A percentile compares a stretch with the other conserved stretches of the same genome.
phyloP scores from a whole-genome alignment of 331 rosid genomes.

The Acacia pycnantha region DNA sequence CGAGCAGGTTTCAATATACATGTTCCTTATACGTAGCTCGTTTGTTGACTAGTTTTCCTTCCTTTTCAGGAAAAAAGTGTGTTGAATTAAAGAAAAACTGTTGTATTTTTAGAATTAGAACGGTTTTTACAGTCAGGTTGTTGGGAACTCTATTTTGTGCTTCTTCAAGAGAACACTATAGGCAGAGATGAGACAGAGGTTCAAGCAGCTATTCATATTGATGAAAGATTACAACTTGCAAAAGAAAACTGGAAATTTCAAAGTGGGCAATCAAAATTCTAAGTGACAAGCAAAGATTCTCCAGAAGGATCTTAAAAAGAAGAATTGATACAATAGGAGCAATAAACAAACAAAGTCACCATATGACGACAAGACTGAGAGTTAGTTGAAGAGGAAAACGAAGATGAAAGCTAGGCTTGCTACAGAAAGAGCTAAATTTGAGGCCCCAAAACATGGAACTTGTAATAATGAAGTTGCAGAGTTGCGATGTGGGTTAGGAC shows the following conservation, averaged over 20 bases:
- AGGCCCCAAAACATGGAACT: background rate
- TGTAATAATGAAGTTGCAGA: conserved; percentile 21
- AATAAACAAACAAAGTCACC: background rate
- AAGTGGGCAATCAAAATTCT: background rate
- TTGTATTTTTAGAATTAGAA: background rate
- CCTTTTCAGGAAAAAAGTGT: background rate
- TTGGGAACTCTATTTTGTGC: background rate
- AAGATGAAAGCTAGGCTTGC: conserved; percentile 17
- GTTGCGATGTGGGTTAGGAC: conserved; percentile 10
- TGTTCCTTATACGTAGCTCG: too few species aligned
- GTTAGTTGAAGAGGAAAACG: conserved; percentile 19
- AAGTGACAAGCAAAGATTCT: background rate
- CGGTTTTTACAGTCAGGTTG: background rate
- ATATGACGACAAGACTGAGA: background rate
- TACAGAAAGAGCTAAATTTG: conserved; percentile 1
- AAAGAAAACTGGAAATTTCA: background rate
- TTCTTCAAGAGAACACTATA: background rate
- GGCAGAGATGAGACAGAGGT: background rate
- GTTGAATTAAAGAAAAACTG: background rate
- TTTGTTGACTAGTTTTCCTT: background rate
- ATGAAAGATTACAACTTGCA: background rate
- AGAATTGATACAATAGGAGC: background rate
- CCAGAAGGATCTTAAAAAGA: background rate
- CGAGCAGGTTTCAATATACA: too few species aligned
- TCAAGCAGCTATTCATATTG: background rate